Evolutionary conservation across 1,284 basidiomycete genomes (phyloP), one percentile per base, ranked within the genome.

Genomic region (Tylopilus sp.): DNA sequence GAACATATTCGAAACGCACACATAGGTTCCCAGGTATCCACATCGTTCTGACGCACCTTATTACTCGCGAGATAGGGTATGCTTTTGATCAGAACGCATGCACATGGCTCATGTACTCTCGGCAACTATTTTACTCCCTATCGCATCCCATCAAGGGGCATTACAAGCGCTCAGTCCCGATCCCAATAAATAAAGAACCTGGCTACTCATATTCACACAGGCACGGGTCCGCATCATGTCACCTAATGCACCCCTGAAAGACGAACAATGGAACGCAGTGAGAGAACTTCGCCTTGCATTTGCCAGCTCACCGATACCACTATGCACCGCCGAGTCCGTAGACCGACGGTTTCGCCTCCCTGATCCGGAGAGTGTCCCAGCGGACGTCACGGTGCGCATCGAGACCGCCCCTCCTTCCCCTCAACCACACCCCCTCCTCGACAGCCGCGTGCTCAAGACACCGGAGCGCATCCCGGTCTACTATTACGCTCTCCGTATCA

Each of bases 391-490:
- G 0, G 48, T 50, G 13, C 41, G 11, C 2, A 18, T 63, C 6
- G 60, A 66, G 37, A 58, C 62, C 33, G 59, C 59, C 0, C 55
- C 57, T 15, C 48, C 59, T 2, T 58, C 60, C 1, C 4, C 39
- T 0, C 31, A 44, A 0, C 43, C 57, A 10, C 49, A 42, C 33
- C 46, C 61, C 11, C 49, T 46, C 40, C 38, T 62, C 38, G 4
- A 38, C 6, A 35, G 6, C 16, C 7, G 31, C 23, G 18, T 23
- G 3, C 44, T 62, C 25, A 65, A 38, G 31, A 16, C 35, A 1
- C 54, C 61, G 2, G 63, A 61, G 23, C 49, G 42, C 9, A 51
- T 64, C 23, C 61, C 64, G 2, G 1, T 64, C 38, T 62, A 47
- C 13, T 57, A 59, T 19, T 61, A 41, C 13, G 5, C 48, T 26